These are phyloP conservation scores for Fistulifera solaris DNA, from an alignment of 108 stramenopile species.

Conservation along the genomic window DNA sequence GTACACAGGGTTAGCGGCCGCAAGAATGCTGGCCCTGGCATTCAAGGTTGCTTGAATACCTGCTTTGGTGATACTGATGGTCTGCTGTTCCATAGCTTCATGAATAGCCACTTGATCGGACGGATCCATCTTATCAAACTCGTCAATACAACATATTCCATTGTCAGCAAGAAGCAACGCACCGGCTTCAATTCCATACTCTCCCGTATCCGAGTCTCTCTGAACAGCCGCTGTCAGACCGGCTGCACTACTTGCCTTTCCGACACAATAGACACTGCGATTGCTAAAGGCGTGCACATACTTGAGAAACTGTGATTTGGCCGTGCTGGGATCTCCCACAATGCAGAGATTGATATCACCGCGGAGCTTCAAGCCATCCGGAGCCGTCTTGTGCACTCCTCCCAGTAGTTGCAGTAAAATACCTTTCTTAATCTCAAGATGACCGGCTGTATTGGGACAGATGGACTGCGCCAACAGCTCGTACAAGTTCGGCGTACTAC, in stretches of 20 bases:
- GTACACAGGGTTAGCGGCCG: slow-evolving; percentile 98
- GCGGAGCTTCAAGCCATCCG: slow-evolving; percentile 92
- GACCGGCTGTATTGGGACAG: slow-evolving; percentile 93
- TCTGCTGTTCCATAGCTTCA: slow-evolving; percentile 99
- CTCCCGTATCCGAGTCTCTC: slow-evolving; percentile 96
- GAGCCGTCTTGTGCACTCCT: slow-evolving; percentile 93
- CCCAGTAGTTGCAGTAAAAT: slow-evolving; percentile 92
- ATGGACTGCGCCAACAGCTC: slow-evolving; percentile 75
- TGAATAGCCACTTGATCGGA: slow-evolving; percentile 97
- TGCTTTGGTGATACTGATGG: slow-evolving; percentile 98
- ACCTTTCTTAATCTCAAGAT: slow-evolving; percentile 93
- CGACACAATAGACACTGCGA: slow-evolving; percentile 93
- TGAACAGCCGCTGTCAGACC: slow-evolving; percentile 96
- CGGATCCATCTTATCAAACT: slow-evolving; percentile 95
- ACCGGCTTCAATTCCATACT: slow-evolving; percentile 98
- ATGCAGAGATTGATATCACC: slow-evolving; percentile 97
- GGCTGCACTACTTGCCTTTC: slow-evolving; percentile 96
- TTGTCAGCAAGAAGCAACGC: slow-evolving; percentile 99
- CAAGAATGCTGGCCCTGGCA: slow-evolving; percentile 95
- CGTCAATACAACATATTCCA: slow-evolving; percentile 99
- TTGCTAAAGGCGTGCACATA: slow-evolving; percentile 92
- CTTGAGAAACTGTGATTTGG: slow-evolving; percentile 96
- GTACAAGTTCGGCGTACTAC: slow-evolving; percentile 50
- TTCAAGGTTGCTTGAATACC: slow-evolving; percentile 99
- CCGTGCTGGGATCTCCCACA: slow-evolving; percentile 98